Evolutionary conservation across 2,329 filamentous ascomycete species (phyloP).

Genomic region (Aspergillus fumigatiaffinis): DNA sequence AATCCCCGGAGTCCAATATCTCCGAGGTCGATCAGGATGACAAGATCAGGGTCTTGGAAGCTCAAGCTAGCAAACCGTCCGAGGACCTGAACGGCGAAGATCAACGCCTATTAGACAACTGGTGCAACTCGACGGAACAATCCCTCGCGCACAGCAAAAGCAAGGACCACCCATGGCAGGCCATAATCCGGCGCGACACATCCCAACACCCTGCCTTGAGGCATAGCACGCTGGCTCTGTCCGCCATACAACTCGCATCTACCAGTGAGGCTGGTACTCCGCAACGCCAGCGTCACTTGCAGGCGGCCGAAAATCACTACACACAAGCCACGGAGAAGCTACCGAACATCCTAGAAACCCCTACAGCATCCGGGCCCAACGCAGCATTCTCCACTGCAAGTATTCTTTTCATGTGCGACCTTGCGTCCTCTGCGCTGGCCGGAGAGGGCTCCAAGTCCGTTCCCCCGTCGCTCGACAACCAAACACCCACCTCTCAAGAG

Average conservation of each 20-base stretch:
- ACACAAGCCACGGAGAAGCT: neutral
- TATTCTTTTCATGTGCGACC: neutral
- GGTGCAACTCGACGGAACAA: neutral
- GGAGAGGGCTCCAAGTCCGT: neutral
- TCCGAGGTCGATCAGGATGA: neutral
- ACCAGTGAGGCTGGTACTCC: neutral
- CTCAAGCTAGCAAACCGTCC: neutral
- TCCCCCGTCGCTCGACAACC: neutral
- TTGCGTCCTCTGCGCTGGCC: neutral
- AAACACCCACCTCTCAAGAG: neutral
- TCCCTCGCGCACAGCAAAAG: conserved; percentile 1
- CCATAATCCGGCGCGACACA: conserved; percentile 3
- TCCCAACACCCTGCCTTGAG: neutral
- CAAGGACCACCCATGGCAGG: conserved; percentile 6
- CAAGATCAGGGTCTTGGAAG: neutral
- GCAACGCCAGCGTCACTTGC: neutral
- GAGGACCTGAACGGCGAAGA: neutral
- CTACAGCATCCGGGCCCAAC: neutral
- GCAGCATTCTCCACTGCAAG: neutral
- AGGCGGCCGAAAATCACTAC: neutral
- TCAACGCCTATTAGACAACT: neutral
- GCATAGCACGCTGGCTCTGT: conserved; percentile 6
- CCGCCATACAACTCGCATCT: conserved; percentile 1
- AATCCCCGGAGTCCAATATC: neutral
- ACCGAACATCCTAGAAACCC: neutral